Conservation (phyloP, 1,139 yeast species). For the Hemisphaericaspora xylofermentans region DNA sequence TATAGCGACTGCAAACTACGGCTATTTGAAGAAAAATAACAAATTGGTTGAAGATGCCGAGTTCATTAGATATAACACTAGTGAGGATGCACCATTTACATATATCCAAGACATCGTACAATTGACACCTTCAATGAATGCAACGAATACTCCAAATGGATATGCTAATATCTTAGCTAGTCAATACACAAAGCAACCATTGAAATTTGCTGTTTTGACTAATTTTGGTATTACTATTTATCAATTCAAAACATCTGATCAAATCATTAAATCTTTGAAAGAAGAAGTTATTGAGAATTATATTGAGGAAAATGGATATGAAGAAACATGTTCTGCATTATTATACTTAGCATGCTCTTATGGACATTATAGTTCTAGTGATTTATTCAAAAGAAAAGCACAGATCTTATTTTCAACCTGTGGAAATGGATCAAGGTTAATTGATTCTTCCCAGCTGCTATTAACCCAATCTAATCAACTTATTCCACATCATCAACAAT, state of each 20-base stretch:
- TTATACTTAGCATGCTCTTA: conserved; percentile 78
- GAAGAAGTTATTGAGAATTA: conserved; percentile 55
- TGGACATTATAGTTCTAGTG: conserved; percentile 52
- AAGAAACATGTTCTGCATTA: conserved; percentile 86
- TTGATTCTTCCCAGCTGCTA: conserved; percentile 25
- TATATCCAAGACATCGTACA: conserved; percentile 71
- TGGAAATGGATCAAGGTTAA: conserved; percentile 52
- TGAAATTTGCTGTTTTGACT: conserved; percentile 79
- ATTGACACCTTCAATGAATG: conserved; percentile 67
- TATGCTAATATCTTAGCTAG: conserved; percentile 82
- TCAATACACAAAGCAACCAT: conserved; percentile 65
- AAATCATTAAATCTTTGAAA: conserved; percentile 65
- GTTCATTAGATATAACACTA: conserved; percentile 54
- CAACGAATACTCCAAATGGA: conserved; percentile 72
- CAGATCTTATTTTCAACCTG: conserved; percentile 53
- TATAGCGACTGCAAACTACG: conserved; percentile 81
- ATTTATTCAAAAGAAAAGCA: conserved; percentile 47
- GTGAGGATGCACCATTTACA: conserved; percentile 27
- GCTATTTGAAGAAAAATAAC: conserved; percentile 68
- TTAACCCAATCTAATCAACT: conserved; percentile 11
- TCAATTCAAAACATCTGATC: conserved; percentile 76
- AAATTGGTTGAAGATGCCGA: conserved; percentile 82
- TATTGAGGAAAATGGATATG: conserved; percentile 50
- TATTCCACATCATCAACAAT: conserved; percentile 19
- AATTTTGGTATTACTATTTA: conserved; percentile 75